Evolutionary conservation across 768 basidiomycete species (phyloP).

Genomic region (Mycena pura): DNA sequence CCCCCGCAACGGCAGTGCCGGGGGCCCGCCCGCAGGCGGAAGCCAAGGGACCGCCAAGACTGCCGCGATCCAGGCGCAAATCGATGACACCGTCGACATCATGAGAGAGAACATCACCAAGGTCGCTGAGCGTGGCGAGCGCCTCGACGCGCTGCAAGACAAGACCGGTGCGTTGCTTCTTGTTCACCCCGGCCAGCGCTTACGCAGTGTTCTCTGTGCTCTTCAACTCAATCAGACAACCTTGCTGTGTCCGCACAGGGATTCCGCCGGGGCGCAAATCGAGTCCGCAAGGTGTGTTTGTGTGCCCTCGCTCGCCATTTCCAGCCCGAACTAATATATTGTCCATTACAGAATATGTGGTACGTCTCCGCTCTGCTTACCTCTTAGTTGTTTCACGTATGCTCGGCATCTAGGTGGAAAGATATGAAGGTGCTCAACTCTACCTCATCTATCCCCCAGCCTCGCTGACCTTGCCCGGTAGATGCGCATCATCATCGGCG

Average conservation of each 20-base stretch:
- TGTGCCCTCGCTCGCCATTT: no score
- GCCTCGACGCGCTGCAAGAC: constrained; percentile 93
- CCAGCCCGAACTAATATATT: not conserved
- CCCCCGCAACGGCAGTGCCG: constrained; percentile 78
- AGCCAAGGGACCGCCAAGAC: constrained; percentile 80
- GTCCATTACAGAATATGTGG: constrained; percentile 80
- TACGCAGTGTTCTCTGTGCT: no score
- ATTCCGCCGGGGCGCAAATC: constrained; percentile 96
- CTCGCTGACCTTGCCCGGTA: constrained; percentile 37
- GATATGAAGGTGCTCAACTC: constrained; percentile 93
- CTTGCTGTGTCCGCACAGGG: constrained; percentile 99
- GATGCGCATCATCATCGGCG: constrained; percentile 97
- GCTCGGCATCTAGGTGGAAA: constrained; percentile 77
- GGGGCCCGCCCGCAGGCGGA: constrained; percentile 55
- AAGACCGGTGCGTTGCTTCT: constrained; percentile 85
- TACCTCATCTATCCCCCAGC: constrained; percentile 11
- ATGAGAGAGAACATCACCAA: constrained; percentile 99
- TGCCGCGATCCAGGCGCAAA: constrained; percentile 94
- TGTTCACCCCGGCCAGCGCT: constrained; percentile 3
- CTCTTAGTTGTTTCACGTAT: not conserved
- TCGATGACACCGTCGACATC: constrained; percentile 95
- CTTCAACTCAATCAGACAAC: constrained; percentile 74
- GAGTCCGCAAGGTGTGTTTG: constrained; percentile 94
- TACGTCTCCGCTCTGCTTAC: constrained; percentile 48
- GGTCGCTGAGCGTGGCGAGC: constrained; percentile 93